Conservation (phyloP, 495 filamentous ascomycete species). For the Parathielavia hyrcaniae region DNA sequence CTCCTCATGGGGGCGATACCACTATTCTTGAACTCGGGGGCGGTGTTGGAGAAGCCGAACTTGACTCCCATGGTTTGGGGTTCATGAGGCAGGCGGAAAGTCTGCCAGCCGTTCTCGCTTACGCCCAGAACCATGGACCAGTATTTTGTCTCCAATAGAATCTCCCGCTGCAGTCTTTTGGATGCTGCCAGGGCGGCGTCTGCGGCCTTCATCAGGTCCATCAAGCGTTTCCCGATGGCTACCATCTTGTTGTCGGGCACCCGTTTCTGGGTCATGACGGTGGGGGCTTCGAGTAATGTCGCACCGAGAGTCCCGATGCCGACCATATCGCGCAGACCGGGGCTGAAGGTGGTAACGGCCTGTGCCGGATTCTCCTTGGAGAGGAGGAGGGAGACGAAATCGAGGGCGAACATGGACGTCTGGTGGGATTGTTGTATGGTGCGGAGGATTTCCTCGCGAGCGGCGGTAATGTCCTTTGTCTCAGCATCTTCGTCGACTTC, state of each 20-base stretch:
- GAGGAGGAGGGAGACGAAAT: constrained; percentile 78
- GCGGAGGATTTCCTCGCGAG: constrained; percentile 49
- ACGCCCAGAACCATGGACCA: constrained; percentile 81
- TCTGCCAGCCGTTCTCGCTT: constrained; percentile 75
- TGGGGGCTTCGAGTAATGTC: constrained; percentile 56
- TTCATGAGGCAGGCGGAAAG: constrained; percentile 67
- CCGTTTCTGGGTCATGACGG: constrained; percentile 47
- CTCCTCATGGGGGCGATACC: constrained; percentile 73
- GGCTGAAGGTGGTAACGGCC: constrained; percentile 62
- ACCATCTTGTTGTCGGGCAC: constrained; percentile 52
- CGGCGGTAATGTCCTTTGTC: constrained; percentile 37
- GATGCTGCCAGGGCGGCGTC: constrained; percentile 69
- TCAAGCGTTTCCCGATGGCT: constrained; percentile 71
- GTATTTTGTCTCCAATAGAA: constrained; percentile 71
- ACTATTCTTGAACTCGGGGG: constrained; percentile 65
- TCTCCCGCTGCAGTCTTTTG: constrained; percentile 64
- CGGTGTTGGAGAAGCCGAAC: constrained; percentile 82
- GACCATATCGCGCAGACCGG: constrained; percentile 58
- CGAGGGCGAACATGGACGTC: constrained; percentile 41
- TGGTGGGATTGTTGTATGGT: constrained; percentile 42
- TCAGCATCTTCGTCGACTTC: constrained; percentile 34
- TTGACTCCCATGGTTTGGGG: constrained; percentile 71
- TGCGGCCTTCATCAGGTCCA: constrained; percentile 66
- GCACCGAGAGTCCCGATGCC: constrained; percentile 71
- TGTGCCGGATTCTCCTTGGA: constrained; percentile 66